Conservation (phyloP, 176 grass and related monocot species). For the Urochloa ruziziensis region DNA sequence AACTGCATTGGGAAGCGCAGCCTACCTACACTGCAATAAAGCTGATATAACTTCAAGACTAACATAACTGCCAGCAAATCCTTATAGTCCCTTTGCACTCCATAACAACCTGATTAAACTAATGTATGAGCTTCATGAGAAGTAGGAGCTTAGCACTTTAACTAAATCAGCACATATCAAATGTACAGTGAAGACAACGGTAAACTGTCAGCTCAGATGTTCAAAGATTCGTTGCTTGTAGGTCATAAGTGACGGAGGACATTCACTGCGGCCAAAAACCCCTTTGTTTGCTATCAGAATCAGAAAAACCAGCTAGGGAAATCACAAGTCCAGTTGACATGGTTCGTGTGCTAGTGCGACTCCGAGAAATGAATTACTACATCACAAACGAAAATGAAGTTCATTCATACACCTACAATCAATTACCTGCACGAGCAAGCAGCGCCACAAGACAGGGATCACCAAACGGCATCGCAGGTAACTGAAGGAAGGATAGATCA, state of each 20-base stretch:
- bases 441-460: neutral
- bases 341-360: neutral
- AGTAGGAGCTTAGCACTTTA: neutral
- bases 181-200: neutral
- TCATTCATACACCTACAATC: neutral
- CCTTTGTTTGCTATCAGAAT: neutral
- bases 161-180: neutral
- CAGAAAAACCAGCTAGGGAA: neutral
- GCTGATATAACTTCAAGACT: neutral
- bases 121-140: neutral
- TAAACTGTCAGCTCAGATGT: neutral
- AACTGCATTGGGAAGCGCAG: conserved; percentile 19
- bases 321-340: neutral
- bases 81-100: neutral
- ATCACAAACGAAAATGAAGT: neutral
- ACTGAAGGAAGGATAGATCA: neutral
- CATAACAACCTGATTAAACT: neutral
- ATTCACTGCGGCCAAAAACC: neutral
- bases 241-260: neutral
- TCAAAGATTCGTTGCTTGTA: neutral
- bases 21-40: neutral
- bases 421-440: neutral
- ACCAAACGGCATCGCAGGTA: neutral
- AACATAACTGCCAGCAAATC: neutral
- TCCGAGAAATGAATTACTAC: neutral